Evolutionary conservation across 2,329 filamentous ascomycete genomes (phyloP), one percentile per base, ranked within the genome.

Genomic region (Aspergillus alliaceus): DNA sequence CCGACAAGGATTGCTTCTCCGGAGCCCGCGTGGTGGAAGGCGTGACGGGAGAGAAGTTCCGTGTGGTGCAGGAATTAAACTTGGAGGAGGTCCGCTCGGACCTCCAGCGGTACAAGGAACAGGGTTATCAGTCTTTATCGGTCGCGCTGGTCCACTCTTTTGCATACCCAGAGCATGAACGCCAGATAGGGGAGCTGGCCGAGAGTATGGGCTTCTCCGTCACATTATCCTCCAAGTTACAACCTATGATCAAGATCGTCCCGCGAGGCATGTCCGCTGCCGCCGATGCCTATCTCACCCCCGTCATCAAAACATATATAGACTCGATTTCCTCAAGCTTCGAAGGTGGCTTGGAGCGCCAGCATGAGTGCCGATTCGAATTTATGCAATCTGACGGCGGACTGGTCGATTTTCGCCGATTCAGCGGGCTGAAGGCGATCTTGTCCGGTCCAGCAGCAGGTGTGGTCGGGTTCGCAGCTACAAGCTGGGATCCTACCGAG

Each of bases 311-410:
- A 64, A 89, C 89, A 67, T 93, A 93, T 67, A 86, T 90, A 58
- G 70, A 76, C 57, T 73, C 72, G 3, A 74, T 77, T 39, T 73
- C 71, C 24, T 80, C 83, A 39, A 90, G 90, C 3, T 96, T 96
- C 68, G 86, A 90, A 65, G 84, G 84, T 24, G 91, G 91, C 0
- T 93, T 97, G 62, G 85, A 86, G 48, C 90, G 90, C 7, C 90
- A 90, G 0, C 77, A 86, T 0, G 77, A 80, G 7, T 90, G 91
- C 3, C 82, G 93, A 61, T 97, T 93, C 75, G 93, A 97, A 72
- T 97, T 97, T 66, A 97, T 97, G 93, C 93, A 97, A 74, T 93
- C 90, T 6, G 91, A 96, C 63, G 91, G 91, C 49, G 85, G 85
- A 4, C 73, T 88, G 7, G 85, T 87, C 6, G 77, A 80, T 59